Evolutionary conservation across 148 eudicot species (phyloP).

Genomic region (Camellia granthamiana): DNA sequence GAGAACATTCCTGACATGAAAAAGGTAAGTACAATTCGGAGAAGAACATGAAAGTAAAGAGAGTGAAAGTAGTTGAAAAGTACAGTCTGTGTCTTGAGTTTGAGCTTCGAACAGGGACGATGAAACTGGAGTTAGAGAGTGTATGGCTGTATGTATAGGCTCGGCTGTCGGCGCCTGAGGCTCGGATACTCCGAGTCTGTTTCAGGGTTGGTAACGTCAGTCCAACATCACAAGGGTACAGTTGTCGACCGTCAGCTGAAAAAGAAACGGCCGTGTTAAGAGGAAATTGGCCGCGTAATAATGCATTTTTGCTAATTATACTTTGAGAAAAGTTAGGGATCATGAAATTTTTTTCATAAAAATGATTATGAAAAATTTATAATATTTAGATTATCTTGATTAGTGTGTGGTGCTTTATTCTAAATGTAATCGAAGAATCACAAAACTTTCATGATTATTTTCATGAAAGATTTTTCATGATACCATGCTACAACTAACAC

Average conservation of each 20-base stretch:
- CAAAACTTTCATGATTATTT: too few relatives aligned
- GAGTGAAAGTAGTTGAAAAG: constrained; percentile 1
- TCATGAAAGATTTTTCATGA: too few relatives aligned
- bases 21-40: neutral
- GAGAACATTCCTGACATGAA: neutral
- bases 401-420: too few relatives aligned
- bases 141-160: neutral
- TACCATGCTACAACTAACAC: too few relatives aligned
- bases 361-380: too few relatives aligned
- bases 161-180: neutral
- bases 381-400: too few relatives aligned
- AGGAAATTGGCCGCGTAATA: neutral
- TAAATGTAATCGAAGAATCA: too few relatives aligned
- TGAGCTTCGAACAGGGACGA: neutral
- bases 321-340: too few relatives aligned
- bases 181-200: neutral
- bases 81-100: neutral
- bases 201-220: neutral
- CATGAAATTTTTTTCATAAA: too few relatives aligned
- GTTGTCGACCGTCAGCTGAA: neutral
- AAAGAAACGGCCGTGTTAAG: neutral
- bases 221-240: neutral
- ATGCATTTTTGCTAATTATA: neutral
- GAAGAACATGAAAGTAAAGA: neutral
- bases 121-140: neutral